Percentiles rank a stretch among this genome's conserved stretches.
These are phyloP conservation scores for Juglanconis sp. DNA, from an alignment of 2,329 filamentous ascomycete species.

Conservation along the genomic window DNA sequence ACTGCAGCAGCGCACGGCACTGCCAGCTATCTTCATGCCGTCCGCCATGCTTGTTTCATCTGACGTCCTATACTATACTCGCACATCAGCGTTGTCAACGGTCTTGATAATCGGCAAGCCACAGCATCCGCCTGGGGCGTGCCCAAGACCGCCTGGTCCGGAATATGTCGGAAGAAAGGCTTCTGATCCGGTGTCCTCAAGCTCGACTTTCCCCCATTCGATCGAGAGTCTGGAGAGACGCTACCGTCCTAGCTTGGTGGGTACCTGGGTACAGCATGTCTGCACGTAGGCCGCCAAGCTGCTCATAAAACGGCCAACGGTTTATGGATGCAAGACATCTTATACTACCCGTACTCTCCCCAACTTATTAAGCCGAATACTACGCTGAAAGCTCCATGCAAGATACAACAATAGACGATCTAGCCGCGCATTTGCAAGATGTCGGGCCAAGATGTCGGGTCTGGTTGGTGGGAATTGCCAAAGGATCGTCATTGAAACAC, in stretches of 20 bases:
- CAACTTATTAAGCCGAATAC: too few species aligned
- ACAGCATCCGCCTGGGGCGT: too few species aligned
- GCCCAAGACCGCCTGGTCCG: too few species aligned
- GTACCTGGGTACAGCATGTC: too few species aligned
- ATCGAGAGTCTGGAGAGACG: too few species aligned
- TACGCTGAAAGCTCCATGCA: neutral
- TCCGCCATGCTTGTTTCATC: slow-evolving; percentile 2
- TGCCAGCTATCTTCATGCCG: neutral
- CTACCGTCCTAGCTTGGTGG: too few species aligned
- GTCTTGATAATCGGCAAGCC: neutral
- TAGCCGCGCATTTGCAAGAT: neutral
- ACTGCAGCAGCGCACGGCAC: neutral
- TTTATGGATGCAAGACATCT: neutral
- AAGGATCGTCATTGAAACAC: slow-evolving; percentile 13
- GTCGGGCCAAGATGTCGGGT: neutral
- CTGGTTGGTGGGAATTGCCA: neutral
- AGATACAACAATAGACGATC: neutral
- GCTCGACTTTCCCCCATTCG: too few species aligned
- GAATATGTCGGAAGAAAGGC: too few species aligned
- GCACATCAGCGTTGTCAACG: neutral
- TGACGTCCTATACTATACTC: neutral
- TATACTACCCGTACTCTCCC: too few species aligned
- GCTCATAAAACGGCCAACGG: neutral
- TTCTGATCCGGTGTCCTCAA: too few species aligned
- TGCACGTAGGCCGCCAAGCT: neutral